Percentiles rank a stretch among this genome's conserved stretches.
phyloP scores from a whole-genome alignment of 2,329 filamentous ascomycete species.

The Purpureocillium takamizusanense region DNA sequence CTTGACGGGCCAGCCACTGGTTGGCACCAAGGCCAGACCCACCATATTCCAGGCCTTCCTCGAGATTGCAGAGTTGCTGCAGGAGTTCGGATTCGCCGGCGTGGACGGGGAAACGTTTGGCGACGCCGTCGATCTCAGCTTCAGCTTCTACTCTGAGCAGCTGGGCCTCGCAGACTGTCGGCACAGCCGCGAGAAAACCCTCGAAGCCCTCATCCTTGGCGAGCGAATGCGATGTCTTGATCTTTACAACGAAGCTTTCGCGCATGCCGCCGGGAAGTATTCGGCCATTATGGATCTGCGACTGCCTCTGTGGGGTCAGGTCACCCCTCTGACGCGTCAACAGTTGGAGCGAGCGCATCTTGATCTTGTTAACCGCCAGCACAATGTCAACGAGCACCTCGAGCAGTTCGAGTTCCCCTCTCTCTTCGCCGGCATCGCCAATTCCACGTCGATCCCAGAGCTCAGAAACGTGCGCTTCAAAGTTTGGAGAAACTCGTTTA shows the following conservation, averaged over 20 bases:
- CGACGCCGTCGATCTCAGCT: slow-evolving; percentile 52
- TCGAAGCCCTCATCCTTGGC: slow-evolving; percentile 82
- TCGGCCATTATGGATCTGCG: slow-evolving; percentile 59
- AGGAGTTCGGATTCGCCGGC: slow-evolving; percentile 48
- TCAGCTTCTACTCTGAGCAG: slow-evolving; percentile 69
- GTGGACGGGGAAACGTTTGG: slow-evolving; percentile 51
- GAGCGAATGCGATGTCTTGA: slow-evolving; percentile 75
- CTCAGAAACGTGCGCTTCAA: slow-evolving; percentile 75
- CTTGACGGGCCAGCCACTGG: slow-evolving; percentile 52
- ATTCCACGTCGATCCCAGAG: slow-evolving; percentile 69
- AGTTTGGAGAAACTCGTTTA: slow-evolving; percentile 69
- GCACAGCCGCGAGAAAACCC: slow-evolving; percentile 74
- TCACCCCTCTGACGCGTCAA: slow-evolving; percentile 64
- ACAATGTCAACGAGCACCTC: slow-evolving; percentile 63
- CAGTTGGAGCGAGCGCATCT: slow-evolving; percentile 75
- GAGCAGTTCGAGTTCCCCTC: slow-evolving; percentile 87
- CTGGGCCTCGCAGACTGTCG: slow-evolving; percentile 71
- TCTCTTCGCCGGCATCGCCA: slow-evolving; percentile 79
- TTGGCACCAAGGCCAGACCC: slow-evolving; percentile 44
- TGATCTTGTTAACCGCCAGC: slow-evolving; percentile 65
- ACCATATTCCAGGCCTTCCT: slow-evolving; percentile 46
- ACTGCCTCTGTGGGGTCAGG: slow-evolving; percentile 58
- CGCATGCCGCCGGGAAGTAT: slow-evolving; percentile 84
- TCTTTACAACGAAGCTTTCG: slow-evolving; percentile 85
- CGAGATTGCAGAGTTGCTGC: slow-evolving; percentile 42